Conservation (phyloP, 495 filamentous ascomycete species). For the Xanthoparmelia taractica region DNA sequence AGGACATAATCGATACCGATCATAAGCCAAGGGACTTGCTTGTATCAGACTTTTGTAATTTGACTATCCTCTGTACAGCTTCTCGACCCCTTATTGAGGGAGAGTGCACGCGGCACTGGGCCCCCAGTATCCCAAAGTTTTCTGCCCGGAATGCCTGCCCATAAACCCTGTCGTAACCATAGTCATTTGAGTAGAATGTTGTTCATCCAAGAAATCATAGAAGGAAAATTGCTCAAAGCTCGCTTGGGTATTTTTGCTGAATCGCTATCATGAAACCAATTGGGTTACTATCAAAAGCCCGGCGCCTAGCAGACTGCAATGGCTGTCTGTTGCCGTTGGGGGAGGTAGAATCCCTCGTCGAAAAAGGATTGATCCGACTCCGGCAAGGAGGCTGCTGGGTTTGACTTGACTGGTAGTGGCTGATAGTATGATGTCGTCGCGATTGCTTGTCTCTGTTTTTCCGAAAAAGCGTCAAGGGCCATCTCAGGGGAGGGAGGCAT, state of each 20-base stretch:
- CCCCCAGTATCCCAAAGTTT: background rate
- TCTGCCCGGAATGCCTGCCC: background rate
- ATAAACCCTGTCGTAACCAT: background rate
- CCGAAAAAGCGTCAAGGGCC: constrained; percentile 57
- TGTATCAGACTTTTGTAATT: background rate
- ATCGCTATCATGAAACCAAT: constrained; percentile 39
- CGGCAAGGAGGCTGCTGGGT: constrained; percentile 20
- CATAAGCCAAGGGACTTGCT: too few relatives aligned
- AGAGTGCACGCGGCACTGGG: background rate
- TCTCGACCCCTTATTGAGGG: background rate
- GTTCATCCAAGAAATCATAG: background rate
- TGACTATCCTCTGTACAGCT: background rate
- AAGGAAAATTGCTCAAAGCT: constrained; percentile 18
- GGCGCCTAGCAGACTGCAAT: constrained; percentile 39
- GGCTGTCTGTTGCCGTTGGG: constrained; percentile 39
- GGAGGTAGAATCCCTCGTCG: constrained; percentile 55
- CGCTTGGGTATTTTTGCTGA: constrained; percentile 37
- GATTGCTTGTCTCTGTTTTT: constrained; percentile 55
- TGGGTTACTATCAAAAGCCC: constrained; percentile 29
- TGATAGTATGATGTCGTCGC: constrained; percentile 42
- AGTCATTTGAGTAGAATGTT: constrained; percentile 14
- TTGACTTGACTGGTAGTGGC: constrained; percentile 35
- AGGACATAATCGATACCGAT: too few relatives aligned
- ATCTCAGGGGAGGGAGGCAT: constrained; percentile 79
- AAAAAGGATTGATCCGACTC: constrained; percentile 44